Conservation (phyloP, 2,329 filamentous ascomycete genomes). For the Ilyonectria sp. region DNA sequence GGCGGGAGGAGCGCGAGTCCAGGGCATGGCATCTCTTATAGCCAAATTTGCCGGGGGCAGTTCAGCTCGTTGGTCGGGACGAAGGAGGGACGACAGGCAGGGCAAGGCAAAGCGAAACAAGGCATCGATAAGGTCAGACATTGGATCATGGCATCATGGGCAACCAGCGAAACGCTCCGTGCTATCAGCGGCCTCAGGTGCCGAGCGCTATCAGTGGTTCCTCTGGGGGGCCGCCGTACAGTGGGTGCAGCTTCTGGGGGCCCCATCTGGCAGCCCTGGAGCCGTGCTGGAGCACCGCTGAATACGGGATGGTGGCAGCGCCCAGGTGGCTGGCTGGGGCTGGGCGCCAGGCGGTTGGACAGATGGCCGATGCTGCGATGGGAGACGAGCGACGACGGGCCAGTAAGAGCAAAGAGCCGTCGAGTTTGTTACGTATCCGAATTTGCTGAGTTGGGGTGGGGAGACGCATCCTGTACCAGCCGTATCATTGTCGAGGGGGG, state of each 20-base stretch:
- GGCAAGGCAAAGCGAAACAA: neutral
- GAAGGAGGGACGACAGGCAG: constrained; percentile 1
- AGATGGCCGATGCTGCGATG: constrained; percentile 20
- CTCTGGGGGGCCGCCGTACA: neutral
- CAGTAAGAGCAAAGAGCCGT: constrained; percentile 43
- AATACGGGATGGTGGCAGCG: constrained; percentile 39
- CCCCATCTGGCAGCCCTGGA: constrained; percentile 22
- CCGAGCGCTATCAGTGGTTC: constrained; percentile 15
- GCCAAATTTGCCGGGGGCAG: constrained; percentile 18
- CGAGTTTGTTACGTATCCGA: constrained; percentile 54
- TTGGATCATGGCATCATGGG: constrained; percentile 32
- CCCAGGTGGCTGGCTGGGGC: constrained; percentile 28
- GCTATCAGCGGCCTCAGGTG: constrained; percentile 36
- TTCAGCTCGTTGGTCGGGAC: constrained; percentile 15
- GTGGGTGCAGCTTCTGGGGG: constrained; percentile 10
- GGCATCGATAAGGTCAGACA: constrained; percentile 33
- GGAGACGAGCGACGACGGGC: constrained; percentile 30
- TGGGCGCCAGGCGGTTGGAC: constrained; percentile 38
- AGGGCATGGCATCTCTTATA: constrained; percentile 48
- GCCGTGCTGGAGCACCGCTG: constrained; percentile 28
- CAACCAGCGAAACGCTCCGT: neutral
- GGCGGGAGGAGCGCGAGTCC: constrained; percentile 31
- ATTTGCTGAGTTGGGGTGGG: constrained; percentile 50
- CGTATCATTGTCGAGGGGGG: constrained; percentile 15
- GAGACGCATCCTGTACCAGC: constrained; percentile 12